Evolutionary conservation across 1,139 yeast species (phyloP), one percentile per base, ranked within the genome.

Genomic region (Blastobotrys buckinghamii): DNA sequence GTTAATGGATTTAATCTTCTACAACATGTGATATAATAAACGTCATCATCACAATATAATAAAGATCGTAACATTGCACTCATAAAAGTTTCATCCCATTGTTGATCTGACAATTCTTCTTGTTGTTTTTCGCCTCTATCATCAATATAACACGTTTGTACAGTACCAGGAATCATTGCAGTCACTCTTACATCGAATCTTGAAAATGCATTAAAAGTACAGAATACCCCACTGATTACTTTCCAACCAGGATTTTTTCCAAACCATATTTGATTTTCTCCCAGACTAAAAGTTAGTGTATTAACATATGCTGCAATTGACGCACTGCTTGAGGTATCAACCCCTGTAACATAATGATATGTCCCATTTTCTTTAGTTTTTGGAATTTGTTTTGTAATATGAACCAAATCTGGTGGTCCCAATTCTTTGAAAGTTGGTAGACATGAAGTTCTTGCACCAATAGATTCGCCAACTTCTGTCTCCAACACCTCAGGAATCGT

Each of bases 391-490:
- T 72, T 75, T 30, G 82, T 70, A 24, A 81, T 62, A 61, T 86
- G 95, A 45, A 95, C 85, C 55, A 92, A 72, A 69, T 92, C 97
- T 6, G 96, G 90, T 0, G 96, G 96, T 0, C 98, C 98, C 47
- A 92, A 63, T 43, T 77, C 78, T 49, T 71, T 73, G 57, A 77
- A 78, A 20, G 74, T 66, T n/a, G 68, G 59, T 42, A 78, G 63
- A 37, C 72, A 67, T 26, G 65, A 60, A 27, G 77, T 69, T 48
- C 84, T 70, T 47, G 77, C 77, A 39, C 68, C 71, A 48, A 79
- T 62, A 32, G 81, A 75, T 49, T 74, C 74, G 1, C 81, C 81
- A 7, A 71, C 66, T 19, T 65, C 71, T 34, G 67, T 73, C 58
- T 80, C 84, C 54, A 72, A 70, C 27, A 75, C 73, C 58, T 64